A percentile compares a stretch with the other conserved stretches of the same genome.
phyloP scores from a whole-genome alignment of 305 asterid species.

The Fraxinus angustifolia region DNA sequence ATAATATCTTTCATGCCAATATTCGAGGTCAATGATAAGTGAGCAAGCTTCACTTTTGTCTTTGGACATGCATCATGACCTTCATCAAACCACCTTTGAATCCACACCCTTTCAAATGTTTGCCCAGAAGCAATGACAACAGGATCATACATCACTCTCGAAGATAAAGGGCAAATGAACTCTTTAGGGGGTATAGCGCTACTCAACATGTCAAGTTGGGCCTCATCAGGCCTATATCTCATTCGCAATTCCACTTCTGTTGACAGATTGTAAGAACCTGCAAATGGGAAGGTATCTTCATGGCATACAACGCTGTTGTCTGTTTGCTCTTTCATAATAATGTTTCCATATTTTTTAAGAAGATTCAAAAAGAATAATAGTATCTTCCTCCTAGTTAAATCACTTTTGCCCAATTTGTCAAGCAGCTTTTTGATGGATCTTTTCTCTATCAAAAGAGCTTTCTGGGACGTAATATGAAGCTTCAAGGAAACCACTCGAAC shows the following conservation, averaged over 20 bases:
- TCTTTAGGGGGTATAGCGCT: constrained; percentile 33
- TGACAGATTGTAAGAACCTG: constrained; percentile 27
- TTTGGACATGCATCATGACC: constrained; percentile 47
- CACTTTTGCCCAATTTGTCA: constrained; percentile 39
- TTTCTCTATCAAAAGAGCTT: constrained; percentile 57
- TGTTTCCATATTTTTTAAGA: constrained; percentile 53
- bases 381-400: constrained; percentile 51
- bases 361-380: constrained; percentile 49
- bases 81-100: constrained; percentile 56
- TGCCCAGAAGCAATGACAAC: constrained; percentile 51
- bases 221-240: constrained; percentile 25
- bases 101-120: constrained; percentile 54
- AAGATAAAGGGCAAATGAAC: constrained; percentile 48
- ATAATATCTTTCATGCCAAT: constrained; percentile 39
- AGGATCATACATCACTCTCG: constrained; percentile 48
- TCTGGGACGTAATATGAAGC: constrained; percentile 67
- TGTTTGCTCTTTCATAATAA: constrained; percentile 32
- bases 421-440: constrained; percentile 59
- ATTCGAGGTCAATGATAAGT: constrained; percentile 42
- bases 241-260: constrained; percentile 29
- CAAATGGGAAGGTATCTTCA: constrained; percentile 29
- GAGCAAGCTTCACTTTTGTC: constrained; percentile 32
- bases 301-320: constrained; percentile 25
- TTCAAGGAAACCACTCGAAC: constrained; percentile 43
- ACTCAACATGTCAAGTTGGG: constrained; percentile 26